phyloP scores from a whole-genome alignment of 73 alveolate genomes.

The Paramecium primaurelia region DNA sequence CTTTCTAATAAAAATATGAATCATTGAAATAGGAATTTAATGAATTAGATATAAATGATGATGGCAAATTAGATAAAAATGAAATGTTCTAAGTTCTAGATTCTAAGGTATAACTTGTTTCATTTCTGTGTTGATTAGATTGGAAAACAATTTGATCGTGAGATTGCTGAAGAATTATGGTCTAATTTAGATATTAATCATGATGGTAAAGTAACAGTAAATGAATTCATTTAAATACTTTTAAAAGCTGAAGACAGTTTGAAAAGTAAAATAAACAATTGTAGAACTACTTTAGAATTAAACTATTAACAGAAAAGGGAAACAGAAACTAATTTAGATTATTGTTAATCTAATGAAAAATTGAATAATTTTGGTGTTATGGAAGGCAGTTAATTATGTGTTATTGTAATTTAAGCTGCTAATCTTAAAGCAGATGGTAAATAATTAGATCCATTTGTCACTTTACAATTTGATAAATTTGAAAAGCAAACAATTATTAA shows the following conservation, averaged over 20 bases:
- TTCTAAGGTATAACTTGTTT: not conserved
- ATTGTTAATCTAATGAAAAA: not conserved
- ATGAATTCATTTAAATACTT: slow-evolving; percentile 2
- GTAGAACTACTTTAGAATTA: not conserved
- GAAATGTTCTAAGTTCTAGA: not conserved
- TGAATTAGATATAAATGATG: not conserved
- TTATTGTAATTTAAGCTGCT: not conserved
- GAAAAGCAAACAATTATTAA: not conserved
- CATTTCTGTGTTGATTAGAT: not conserved
- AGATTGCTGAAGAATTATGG: slow-evolving; percentile 27
- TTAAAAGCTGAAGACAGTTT: slow-evolving; percentile 23
- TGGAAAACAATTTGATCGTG: not conserved
- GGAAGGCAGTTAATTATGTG: slow-evolving; percentile 36
- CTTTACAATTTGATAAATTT: not conserved
- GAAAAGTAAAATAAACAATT: not conserved
- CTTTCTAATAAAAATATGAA: not conserved
- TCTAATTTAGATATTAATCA: not conserved
- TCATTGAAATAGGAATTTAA: not conserved
- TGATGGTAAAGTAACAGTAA: not conserved
- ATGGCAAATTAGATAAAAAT: not conserved
- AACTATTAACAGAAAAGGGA: slow-evolving; percentile 7
- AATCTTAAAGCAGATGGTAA: not conserved
- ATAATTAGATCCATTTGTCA: not conserved
- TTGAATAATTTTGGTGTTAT: not conserved
- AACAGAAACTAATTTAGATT: not conserved